Evolutionary conservation across 352 stramenopile genomes (phyloP), one percentile per base, ranked within the genome.

Genomic region (Globisporangium radiosum): DNA sequence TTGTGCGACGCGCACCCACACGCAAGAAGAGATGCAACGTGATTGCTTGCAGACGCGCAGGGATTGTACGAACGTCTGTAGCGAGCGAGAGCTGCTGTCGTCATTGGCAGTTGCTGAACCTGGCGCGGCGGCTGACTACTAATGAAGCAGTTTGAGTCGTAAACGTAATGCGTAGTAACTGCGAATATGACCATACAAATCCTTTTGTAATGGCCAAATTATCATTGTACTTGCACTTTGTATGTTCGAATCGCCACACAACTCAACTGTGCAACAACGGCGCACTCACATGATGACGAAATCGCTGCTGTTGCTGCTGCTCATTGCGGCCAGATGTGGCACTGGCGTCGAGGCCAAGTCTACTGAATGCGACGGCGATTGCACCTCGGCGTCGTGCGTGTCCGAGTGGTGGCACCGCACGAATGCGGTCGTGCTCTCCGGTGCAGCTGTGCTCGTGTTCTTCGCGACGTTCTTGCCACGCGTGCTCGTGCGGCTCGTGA

Each of bases 401-500:
- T 71, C 76, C 11, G 47, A 70, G 0, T 93, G 84, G 86, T 94
- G 82, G 84, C 63, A 57, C 10, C 39, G 58, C 19, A 54, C 64
- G 3, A 68, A 72, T 11, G 68, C 79, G 9, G 54, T 72, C 25
- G 53, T 66, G 57, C 68, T 94, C 43, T 76, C 81, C 0, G 69
- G 74, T 50, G 81, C 86, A 10, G 78, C 79, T 11, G 81, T 92
- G 14, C 64, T 95, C 40, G 69, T 95, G 56, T 94, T 95, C 68
- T 91, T 92, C 60, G 86, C 86, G 37, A 92, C 86, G 36, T 95
- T 95, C 64, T 61, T 95, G 57, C 86, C 86, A 25, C 82, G 84
- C 42, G 81, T 95, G 54, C 75, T 94, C 52, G 80, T 95, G 43
- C 78, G 84, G 2, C 66, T 95, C 52, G 68, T 92, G 54, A 89